Percentiles rank a stretch among this genome's conserved stretches.
Evolutionary conservation across 805 yeast species (phyloP).

Genomic region (Kuraishia piskuri): DNA sequence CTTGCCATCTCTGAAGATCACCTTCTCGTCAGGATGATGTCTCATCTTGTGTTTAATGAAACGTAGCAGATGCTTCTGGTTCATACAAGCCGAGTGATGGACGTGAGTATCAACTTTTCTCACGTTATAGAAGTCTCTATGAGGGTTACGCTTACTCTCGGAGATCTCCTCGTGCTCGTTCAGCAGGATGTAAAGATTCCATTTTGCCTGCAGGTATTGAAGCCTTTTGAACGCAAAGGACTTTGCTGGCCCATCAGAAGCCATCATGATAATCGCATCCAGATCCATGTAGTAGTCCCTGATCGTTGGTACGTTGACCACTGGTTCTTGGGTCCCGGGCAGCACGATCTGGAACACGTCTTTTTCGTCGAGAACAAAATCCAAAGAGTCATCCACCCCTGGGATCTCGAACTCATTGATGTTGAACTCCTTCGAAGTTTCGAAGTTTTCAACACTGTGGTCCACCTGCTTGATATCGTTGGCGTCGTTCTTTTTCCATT

Average conservation of each 20-base stretch:
- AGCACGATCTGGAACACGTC: slow-evolving; percentile 54
- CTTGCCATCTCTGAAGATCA: slow-evolving; percentile 88
- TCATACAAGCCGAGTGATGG: slow-evolving; percentile 99
- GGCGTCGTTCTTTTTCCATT: slow-evolving; percentile 54
- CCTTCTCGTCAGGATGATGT: slow-evolving; percentile 79
- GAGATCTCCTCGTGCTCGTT: slow-evolving; percentile 92
- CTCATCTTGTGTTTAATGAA: slow-evolving; percentile 92
- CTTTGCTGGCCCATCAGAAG: slow-evolving; percentile 94
- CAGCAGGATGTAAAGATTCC: slow-evolving; percentile 83
- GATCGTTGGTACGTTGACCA: slow-evolving; percentile 69
- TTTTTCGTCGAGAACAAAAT: slow-evolving; percentile 42
- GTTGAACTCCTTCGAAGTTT: slow-evolving; percentile 39
- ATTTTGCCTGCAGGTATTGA: slow-evolving; percentile 91
- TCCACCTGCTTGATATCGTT: slow-evolving; percentile 22
- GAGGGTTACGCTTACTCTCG: slow-evolving; percentile 88
- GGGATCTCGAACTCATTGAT: slow-evolving; percentile 51
- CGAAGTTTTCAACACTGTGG: slow-evolving; percentile 8
- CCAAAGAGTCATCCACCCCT: slow-evolving; percentile 27
- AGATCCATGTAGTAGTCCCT: slow-evolving; percentile 81
- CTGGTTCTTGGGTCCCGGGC: slow-evolving; percentile 18
- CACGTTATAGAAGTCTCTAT: slow-evolving; percentile 93
- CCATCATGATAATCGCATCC: slow-evolving; percentile 60
- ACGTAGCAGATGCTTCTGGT: slow-evolving; percentile 90
- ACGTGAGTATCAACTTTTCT: slow-evolving; percentile 98
- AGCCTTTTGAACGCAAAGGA: slow-evolving; percentile 91